A percentile compares a stretch with the other conserved stretches of the same genome.
Evolutionary conservation across 2,329 filamentous ascomycete genomes (phyloP).

Genomic region (Colletotrichum gloeosporioides): DNA sequence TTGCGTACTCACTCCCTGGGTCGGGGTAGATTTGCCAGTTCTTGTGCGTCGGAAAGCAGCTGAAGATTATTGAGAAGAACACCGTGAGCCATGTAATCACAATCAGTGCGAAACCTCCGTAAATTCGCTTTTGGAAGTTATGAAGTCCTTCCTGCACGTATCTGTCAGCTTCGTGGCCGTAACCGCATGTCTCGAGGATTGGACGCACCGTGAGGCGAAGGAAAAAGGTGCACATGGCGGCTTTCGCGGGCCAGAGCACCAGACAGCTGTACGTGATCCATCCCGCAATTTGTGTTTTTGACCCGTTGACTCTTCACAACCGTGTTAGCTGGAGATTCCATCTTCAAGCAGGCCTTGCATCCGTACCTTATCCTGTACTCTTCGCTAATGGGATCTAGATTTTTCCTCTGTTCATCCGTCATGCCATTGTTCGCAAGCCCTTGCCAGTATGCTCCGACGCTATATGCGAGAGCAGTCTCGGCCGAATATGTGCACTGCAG

Average conservation of each 20-base stretch:
- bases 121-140: conserved; percentile 38
- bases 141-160: conserved; percentile 2
- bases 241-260: conserved; percentile 57
- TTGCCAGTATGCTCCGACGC: conserved; percentile 42
- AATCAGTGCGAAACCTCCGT: conserved; percentile 49
- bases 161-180: background rate
- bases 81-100: conserved; percentile 48
- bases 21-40: conserved; percentile 61
- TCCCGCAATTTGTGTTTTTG: conserved; percentile 58
- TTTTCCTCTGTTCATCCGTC: conserved; percentile 52
- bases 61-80: conserved; percentile 50
- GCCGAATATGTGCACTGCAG: conserved; percentile 6
- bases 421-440: conserved; percentile 64
- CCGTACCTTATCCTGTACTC: conserved; percentile 47
- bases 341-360: background rate
- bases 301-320: conserved; percentile 48
- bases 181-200: too few relatives aligned
- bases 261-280: conserved; percentile 53
- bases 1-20: conserved; percentile 47
- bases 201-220: conserved; percentile 49
- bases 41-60: conserved; percentile 49
- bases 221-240: conserved; percentile 58
- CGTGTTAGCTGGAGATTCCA: background rate
- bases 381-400: conserved; percentile 45
- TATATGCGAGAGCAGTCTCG: conserved; percentile 33